Evolutionary conservation across 208 protist species (phyloP).

Genomic region (Crithidia brevicula): DNA sequence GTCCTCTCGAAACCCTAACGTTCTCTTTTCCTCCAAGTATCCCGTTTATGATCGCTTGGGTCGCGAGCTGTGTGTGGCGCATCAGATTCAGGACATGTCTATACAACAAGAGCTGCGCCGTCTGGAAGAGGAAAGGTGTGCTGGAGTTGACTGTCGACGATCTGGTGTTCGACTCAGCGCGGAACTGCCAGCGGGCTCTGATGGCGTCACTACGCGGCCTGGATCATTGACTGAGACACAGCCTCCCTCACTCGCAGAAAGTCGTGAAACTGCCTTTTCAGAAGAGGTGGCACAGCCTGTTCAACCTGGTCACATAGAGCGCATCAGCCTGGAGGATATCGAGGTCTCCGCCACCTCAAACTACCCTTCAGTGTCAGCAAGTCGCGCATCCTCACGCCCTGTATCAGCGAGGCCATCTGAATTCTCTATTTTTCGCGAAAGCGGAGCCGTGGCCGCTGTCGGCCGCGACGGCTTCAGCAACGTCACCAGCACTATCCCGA

Average conservation of each 20-base stretch:
- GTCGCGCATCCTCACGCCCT: constrained; percentile 29
- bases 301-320: constrained; percentile 19
- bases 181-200: constrained; percentile 43
- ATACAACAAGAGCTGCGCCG: constrained; percentile 68
- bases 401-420: constrained; percentile 58
- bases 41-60: constrained; percentile 76
- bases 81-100: constrained; percentile 81
- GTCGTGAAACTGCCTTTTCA: constrained; percentile 17
- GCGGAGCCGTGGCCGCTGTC: constrained; percentile 13
- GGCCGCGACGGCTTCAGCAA: background rate
- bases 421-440: constrained; percentile 83
- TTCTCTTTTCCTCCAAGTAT: constrained; percentile 75
- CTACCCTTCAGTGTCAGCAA: constrained; percentile 26
- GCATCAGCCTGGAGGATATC: constrained; percentile 24
- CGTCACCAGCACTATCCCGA: constrained; percentile 13
- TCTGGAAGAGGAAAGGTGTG: constrained; percentile 27
- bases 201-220: constrained; percentile 16
- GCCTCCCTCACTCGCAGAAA: constrained; percentile 16
- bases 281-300: constrained; percentile 23
- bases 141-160: constrained; percentile 35
- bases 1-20: constrained; percentile 61
- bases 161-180: constrained; percentile 79
- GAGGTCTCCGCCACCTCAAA: constrained; percentile 35
- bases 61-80: constrained; percentile 76
- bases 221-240: constrained; percentile 13